Conservation (phyloP, 257 asterid genomes). For the Solanum rostratum region DNA sequence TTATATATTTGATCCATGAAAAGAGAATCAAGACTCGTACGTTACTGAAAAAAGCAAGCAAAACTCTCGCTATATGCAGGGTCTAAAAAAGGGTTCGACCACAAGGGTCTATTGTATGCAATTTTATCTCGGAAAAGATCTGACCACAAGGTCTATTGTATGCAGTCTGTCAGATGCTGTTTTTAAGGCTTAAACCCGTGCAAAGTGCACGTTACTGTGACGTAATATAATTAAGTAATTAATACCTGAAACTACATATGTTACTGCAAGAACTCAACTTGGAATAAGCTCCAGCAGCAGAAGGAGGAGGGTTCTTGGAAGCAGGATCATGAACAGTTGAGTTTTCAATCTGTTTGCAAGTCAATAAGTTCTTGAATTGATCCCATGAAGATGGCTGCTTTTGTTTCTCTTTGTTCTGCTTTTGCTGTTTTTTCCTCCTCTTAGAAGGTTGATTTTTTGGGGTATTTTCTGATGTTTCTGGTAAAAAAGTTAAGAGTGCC, state of each 20-base stretch:
- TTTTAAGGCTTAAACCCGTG: no score
- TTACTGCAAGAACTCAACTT: conserved; percentile 36
- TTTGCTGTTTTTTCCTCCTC: conserved; percentile 28
- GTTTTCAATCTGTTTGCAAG: conserved; percentile 59
- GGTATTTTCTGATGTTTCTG: conserved; percentile 14
- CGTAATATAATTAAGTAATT: background rate
- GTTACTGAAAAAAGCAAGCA: no score
- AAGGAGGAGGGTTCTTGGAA: conserved; percentile 9
- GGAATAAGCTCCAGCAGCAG: background rate
- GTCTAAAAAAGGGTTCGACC: no score
- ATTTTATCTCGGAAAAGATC: no score
- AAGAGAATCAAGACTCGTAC: background rate
- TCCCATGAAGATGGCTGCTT: conserved; percentile 74
- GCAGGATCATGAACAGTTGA: conserved; percentile 57
- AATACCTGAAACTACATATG: conserved; percentile 39
- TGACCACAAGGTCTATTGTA: no score
- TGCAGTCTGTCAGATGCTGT: no score
- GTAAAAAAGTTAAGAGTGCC: conserved; percentile 51
- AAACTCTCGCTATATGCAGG: no score
- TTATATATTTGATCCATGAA: background rate
- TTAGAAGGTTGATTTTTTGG: conserved; percentile 18
- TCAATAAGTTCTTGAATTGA: conserved; percentile 66
- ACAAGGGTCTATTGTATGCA: no score
- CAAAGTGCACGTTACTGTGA: no score
- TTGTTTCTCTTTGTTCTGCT: background rate